A percentile compares a stretch with the other conserved stretches of the same genome.
Conservation (phyloP, 2,329 filamentous ascomycete species). For the Fusarium annulatum region DNA sequence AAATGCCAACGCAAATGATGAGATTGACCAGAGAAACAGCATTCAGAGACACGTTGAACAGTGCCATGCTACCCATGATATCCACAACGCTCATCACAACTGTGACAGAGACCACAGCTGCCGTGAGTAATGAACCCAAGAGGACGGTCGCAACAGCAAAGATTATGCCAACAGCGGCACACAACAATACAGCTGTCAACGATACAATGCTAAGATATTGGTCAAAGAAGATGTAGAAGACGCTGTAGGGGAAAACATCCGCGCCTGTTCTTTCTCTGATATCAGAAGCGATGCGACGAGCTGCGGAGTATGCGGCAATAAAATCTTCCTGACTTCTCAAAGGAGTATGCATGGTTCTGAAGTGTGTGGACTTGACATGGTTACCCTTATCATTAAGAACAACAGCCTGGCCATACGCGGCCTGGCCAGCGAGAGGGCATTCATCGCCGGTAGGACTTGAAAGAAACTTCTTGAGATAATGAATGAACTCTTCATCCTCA, state of each 20-base stretch:
- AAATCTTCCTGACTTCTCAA: slow-evolving; percentile 91
- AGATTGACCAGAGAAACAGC: slow-evolving; percentile 96
- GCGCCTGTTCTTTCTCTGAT: slow-evolving; percentile 78
- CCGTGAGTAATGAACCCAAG: slow-evolving; percentile 85
- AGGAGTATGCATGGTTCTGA: slow-evolving; percentile 89
- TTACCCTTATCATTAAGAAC: slow-evolving; percentile 76
- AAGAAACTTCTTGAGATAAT: slow-evolving; percentile 88
- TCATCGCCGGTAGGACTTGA: slow-evolving; percentile 80
- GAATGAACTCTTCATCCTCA: slow-evolving; percentile 87
- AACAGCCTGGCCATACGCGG: slow-evolving; percentile 86
- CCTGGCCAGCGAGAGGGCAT: slow-evolving; percentile 89
- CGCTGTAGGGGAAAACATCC: slow-evolving; percentile 94
- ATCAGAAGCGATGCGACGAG: slow-evolving; percentile 84
- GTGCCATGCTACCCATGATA: slow-evolving; percentile 94
- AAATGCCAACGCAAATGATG: slow-evolving; percentile 96
- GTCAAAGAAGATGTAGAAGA: slow-evolving; percentile 99
- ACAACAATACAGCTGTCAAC: slow-evolving; percentile 82
- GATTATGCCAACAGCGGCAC: slow-evolving; percentile 86
- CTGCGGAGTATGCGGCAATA: slow-evolving; percentile 88
- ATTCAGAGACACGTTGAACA: slow-evolving; percentile 89
- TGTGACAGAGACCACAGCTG: slow-evolving; percentile 82
- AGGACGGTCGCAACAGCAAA: slow-evolving; percentile 82
- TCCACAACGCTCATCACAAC: slow-evolving; percentile 95
- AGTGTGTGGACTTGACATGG: slow-evolving; percentile 85
- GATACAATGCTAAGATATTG: slow-evolving; percentile 89